phyloP scores from a whole-genome alignment of 495 filamentous ascomycete genomes.

The Aspergillus leporis region DNA sequence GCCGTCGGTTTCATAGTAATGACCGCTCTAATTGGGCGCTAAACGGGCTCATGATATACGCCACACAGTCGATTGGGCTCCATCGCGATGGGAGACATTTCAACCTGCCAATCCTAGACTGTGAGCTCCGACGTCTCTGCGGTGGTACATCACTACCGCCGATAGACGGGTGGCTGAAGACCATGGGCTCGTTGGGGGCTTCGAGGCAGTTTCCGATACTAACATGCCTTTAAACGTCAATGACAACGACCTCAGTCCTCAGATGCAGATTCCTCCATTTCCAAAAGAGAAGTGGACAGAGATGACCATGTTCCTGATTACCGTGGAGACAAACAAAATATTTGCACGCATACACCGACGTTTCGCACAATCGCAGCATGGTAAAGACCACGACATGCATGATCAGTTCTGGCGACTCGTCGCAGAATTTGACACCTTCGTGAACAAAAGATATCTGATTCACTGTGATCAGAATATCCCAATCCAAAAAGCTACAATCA shows the following conservation, averaged over 20 bases:
- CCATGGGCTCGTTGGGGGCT: background rate
- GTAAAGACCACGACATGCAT: conserved; percentile 11
- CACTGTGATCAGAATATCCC: conserved; percentile 32
- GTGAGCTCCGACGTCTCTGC: background rate
- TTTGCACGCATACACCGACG: background rate
- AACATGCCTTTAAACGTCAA: background rate
- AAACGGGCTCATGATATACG: conserved; percentile 45
- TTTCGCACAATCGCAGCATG: conserved; percentile 5
- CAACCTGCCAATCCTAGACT: background rate
- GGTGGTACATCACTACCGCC: background rate
- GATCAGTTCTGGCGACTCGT: conserved; percentile 19
- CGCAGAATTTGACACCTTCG: conserved; percentile 18
- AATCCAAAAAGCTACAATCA: conserved; percentile 29
- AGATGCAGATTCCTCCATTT: background rate
- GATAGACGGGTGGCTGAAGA: background rate
- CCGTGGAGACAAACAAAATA: conserved; percentile 31
- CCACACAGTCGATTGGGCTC: conserved; percentile 52
- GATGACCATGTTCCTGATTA: conserved; percentile 18
- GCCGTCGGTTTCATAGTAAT: conserved; percentile 24
- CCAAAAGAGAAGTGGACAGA: background rate
- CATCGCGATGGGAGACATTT: background rate
- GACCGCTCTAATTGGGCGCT: conserved; percentile 42
- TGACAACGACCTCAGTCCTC: background rate
- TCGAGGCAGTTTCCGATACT: background rate
- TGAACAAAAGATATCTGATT: conserved; percentile 27